phyloP scores from a whole-genome alignment of 2,329 filamentous ascomycete species.

The Fusarium torulosum region DNA sequence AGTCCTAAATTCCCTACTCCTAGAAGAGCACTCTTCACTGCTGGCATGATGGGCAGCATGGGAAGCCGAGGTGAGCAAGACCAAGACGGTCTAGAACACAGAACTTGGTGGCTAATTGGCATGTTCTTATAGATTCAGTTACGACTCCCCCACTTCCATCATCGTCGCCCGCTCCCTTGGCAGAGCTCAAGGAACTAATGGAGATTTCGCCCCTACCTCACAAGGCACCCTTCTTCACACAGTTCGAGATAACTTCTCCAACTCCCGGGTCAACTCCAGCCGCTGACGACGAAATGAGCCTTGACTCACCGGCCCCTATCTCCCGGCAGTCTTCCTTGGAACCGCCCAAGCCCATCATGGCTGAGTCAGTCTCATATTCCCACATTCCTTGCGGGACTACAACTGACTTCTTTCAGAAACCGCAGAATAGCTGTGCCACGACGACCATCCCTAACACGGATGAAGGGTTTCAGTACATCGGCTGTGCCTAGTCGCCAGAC shows the following conservation, averaged over 20 bases:
- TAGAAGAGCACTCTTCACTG: conserved; percentile 57
- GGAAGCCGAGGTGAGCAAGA: conserved; percentile 53
- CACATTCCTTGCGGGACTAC: conserved; percentile 33
- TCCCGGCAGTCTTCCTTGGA: conserved; percentile 63
- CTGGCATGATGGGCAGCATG: conserved; percentile 54
- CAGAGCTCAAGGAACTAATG: conserved; percentile 92
- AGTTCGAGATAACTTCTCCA: conserved; percentile 78
- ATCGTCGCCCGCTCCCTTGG: conserved; percentile 80
- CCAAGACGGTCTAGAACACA: conserved; percentile 1
- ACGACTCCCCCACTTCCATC: conserved; percentile 87
- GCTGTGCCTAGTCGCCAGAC: conserved; percentile 71
- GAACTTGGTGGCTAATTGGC: conserved; percentile 42
- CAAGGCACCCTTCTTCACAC: conserved; percentile 77
- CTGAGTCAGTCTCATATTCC: conserved; percentile 63
- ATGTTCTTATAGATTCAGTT: conserved; percentile 69
- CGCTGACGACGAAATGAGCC: conserved; percentile 62
- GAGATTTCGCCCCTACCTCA: conserved; percentile 94
- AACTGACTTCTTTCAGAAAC: conserved; percentile 57
- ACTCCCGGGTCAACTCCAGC: conserved; percentile 69
- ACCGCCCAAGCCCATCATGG: conserved; percentile 60
- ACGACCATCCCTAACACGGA: conserved; percentile 79
- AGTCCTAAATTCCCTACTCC: conserved; percentile 59
- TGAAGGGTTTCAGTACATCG: conserved; percentile 80
- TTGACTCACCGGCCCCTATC: conserved; percentile 68
- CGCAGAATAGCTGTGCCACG: conserved; percentile 76